Evolutionary conservation across 2,329 filamentous ascomycete species (phyloP).

Genomic region (Didymella lethalis): DNA sequence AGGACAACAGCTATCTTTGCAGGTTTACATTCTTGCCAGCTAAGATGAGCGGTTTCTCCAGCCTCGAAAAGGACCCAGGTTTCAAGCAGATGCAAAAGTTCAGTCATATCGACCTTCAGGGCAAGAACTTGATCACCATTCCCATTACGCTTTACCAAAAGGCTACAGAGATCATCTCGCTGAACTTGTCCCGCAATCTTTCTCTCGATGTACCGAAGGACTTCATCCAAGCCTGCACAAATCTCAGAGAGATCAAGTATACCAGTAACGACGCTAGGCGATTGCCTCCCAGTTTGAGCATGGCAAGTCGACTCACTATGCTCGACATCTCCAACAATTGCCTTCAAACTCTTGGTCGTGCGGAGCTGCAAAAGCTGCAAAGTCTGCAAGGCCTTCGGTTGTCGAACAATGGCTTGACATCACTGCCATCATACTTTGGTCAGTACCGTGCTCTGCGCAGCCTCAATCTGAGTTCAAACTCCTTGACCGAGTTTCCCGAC

Average conservation of each 20-base stretch:
- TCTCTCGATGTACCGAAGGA: slow-evolving; percentile 93
- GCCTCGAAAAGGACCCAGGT: slow-evolving; percentile 77
- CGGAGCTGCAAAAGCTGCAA: slow-evolving; percentile 76
- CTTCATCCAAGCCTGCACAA: slow-evolving; percentile 92
- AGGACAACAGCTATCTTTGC: slow-evolving; percentile 97
- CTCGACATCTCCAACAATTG: slow-evolving; percentile 96
- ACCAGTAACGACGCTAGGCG: slow-evolving; percentile 91
- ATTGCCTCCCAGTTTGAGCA: slow-evolving; percentile 81
- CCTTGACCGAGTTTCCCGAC: slow-evolving; percentile 81
- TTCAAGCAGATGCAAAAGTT: slow-evolving; percentile 87
- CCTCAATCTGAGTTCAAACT: slow-evolving; percentile 93
- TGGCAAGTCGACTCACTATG: slow-evolving; percentile 82
- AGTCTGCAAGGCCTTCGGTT: slow-evolving; percentile 88
- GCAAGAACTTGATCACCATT: slow-evolving; percentile 90
- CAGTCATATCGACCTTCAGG: slow-evolving; percentile 90
- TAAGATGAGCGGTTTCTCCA: slow-evolving; percentile 80
- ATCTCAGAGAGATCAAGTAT: slow-evolving; percentile 93
- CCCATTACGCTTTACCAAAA: slow-evolving; percentile 93
- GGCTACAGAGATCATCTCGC: slow-evolving; percentile 88
- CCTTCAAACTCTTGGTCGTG: slow-evolving; percentile 84
- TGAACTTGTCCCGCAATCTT: slow-evolving; percentile 92
- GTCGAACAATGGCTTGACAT: slow-evolving; percentile 87
- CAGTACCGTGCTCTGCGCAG: slow-evolving; percentile 80
- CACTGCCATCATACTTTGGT: slow-evolving; percentile 82
- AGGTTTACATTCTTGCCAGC: slow-evolving; percentile 94